These are phyloP conservation scores for Penicillium crustosum DNA, from an alignment of 2,329 filamentous ascomycete species.

Conservation along the genomic window DNA sequence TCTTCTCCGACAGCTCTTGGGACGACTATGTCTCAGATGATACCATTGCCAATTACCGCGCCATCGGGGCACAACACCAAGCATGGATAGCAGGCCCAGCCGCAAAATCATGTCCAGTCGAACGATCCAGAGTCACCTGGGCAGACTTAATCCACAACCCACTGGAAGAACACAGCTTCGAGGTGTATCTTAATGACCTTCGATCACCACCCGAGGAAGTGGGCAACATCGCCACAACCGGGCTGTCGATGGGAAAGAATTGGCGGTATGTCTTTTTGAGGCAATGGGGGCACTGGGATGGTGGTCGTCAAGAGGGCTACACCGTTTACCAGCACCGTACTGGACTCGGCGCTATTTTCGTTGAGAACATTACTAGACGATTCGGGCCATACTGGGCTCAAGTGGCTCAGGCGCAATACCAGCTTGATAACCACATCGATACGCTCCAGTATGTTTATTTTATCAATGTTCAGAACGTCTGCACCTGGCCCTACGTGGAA, in stretches of 20 bases:
- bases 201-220: neutral
- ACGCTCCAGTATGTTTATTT: constrained; percentile 1
- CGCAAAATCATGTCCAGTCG: neutral
- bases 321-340: neutral
- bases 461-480: neutral
- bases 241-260: neutral
- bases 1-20: neutral
- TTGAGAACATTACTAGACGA: neutral
- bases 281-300: neutral
- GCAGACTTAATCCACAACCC: neutral
- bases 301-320: neutral
- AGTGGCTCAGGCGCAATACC: neutral
- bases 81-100: neutral
- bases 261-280: neutral
- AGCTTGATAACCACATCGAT: neutral
- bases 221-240: neutral
- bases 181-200: neutral
- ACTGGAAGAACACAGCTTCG: neutral
- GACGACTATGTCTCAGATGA: neutral
- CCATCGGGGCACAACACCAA: neutral
- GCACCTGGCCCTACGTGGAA: constrained; percentile 1
- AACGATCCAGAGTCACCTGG: neutral
- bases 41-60: neutral
- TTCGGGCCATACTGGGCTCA: neutral
- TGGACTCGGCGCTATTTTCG: neutral